Base-by-base conservation (phyloP, 2,329 filamentous ascomycete species). In the Lasiodiplodia hormozganensis region DNA sequence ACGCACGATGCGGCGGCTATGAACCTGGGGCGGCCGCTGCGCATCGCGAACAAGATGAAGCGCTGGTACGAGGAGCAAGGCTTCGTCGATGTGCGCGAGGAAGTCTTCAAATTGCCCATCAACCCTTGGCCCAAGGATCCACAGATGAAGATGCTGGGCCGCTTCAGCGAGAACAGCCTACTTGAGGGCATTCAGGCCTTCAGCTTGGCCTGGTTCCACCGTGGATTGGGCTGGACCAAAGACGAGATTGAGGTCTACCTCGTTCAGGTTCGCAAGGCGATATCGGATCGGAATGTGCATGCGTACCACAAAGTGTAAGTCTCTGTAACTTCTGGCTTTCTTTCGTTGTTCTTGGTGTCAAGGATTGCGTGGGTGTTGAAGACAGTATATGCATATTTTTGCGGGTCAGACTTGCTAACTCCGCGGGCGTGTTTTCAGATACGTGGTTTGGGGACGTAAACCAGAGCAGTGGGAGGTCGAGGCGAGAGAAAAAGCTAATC, bases 51-150 rank as follows among this genome's bases (percentile, higher is more conserved):
- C 51, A 82, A 85, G 53, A 74, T 88, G 40, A 85, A 86, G 69
- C 79, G 75, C 3, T 87, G 83, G 80, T 86, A 89, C 77, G 80
- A 83, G 73, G 82, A 85, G 34, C 83, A 85, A 1, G 88, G 88
- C 0, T 89, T 88, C 68, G 81, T 85, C 2, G 85, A 89, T 67
- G 82, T 90, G 12, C 79, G 85, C 57, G 83, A 87, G 70, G 80
- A 82, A 40, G 74, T 85, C 16, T 82, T 81, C 71, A 88, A 86
- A 75, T 80, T 89, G 7, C 85, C 85, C 0, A 78, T 83, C 36
- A 86, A 85, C 62, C 75, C 80, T 2, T 87, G 85, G 85, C 82
- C 84, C 0, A 78, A 77, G 58, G 84, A 87, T 67, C 77, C 80
- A 11, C 78, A 80, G 16, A 73, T 83, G 43, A 85, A 82, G 68